A percentile compares a stretch with the other conserved stretches of the same genome.
Evolutionary conservation across 192 early-diverging fungal genomes (phyloP).

Genomic region (Backusella tuberculispora): DNA sequence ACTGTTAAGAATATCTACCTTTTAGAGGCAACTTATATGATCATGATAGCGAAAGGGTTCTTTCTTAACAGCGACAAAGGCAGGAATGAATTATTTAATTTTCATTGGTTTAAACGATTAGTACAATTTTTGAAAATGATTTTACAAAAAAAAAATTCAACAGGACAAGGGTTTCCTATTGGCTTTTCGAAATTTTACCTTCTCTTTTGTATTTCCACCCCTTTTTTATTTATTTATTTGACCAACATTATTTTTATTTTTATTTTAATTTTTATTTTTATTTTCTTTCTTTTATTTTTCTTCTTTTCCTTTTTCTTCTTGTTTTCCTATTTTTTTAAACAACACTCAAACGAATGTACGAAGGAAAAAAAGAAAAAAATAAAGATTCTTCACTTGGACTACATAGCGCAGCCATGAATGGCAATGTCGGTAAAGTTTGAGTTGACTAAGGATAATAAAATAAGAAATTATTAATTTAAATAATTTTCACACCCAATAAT

Average conservation of each 20-base stretch:
- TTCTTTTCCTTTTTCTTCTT: background rate
- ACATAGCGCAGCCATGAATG: conserved; percentile 56
- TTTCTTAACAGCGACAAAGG: too few relatives aligned
- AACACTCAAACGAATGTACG: conserved; percentile 12
- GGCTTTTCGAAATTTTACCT: background rate
- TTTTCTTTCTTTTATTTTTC: background rate
- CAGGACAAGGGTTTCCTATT: background rate
- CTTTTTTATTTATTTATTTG: conserved; percentile 13
- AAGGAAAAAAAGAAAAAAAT: conserved; percentile 28
- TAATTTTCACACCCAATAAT: conserved; percentile 22
- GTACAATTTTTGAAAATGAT: too few relatives aligned
- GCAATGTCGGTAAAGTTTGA: conserved; percentile 51
- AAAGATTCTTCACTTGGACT: conserved; percentile 43
- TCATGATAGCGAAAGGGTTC: too few relatives aligned
- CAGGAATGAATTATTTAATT: too few relatives aligned
- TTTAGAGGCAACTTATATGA: too few relatives aligned
- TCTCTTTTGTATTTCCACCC: background rate
- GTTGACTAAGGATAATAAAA: conserved; percentile 5
- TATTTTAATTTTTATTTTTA: background rate
- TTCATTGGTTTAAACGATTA: too few relatives aligned
- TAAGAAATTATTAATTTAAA: conserved; percentile 36
- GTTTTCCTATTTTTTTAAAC: background rate
- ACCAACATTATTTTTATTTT: conserved; percentile 7
- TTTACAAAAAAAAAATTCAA: background rate
- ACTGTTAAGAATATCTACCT: too few relatives aligned